Evolutionary conservation across 768 basidiomycete genomes (phyloP), one percentile per base, ranked within the genome.

Genomic region (Crassisporium funariophilum): DNA sequence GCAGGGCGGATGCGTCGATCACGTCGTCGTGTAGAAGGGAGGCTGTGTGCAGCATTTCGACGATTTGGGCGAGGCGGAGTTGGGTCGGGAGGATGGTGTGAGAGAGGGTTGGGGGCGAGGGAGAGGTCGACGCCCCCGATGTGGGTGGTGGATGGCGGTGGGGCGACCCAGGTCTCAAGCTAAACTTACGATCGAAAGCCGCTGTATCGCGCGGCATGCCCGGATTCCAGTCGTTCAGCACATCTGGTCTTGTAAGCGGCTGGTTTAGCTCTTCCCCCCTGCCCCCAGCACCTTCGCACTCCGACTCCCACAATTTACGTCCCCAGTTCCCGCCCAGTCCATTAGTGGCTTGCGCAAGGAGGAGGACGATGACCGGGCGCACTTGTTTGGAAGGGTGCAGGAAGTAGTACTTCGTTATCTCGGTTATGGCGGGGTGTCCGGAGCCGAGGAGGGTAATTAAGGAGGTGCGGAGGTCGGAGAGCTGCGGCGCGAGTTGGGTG

Each of bases 1-100:
- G 84, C 5, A 91, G 78, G 6, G 84, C 73, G 0, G 93, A 89
- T 53, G 71, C 73, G 74, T 97, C 95, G 49, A 95, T 88, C 34
- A 97, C 95, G 61, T 98, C 94, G 76, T 97, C 95, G 59, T 98
- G 94, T 6, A 98, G 68, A n/a, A 97, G 77, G 5, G 91, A 94
- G 2, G 94, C 95, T 21, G 95, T 92, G 58, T 98, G 95, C 51
- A 98, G 89, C 90, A 97, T 92, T 63, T 98, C 94, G 35, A 92
- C 86, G 25, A 98, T 93, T 57, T 93, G 90, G 0, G 94, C 95
- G 21, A 98, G 82, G n/a, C 94, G 83, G 12, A 76, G 67, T 63
- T 97, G 94, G 1, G 94, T 89, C 4, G 95, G 92, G 4, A 98
- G 79, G 31, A 88, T 67, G 52, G 55, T 49, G 43, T 58, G 16